Evolutionary conservation across 192 early-diverging fungal genomes (phyloP).

Genomic region (Phycomyces nitens): DNA sequence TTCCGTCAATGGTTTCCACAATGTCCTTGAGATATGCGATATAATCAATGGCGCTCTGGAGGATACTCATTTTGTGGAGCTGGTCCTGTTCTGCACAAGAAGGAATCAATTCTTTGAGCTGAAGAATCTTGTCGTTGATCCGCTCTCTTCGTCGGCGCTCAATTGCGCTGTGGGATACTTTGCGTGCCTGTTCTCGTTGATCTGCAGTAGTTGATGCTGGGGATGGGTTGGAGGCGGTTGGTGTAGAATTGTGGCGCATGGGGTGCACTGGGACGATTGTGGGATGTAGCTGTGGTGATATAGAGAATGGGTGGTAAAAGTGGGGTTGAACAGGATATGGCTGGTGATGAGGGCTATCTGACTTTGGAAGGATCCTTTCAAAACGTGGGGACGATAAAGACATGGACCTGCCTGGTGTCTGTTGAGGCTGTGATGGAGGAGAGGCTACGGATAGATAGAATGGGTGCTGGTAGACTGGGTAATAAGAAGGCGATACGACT

Average conservation of each 20-base stretch:
- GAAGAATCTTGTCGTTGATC: conserved; percentile 79
- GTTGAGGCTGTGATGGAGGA: conserved; percentile 6
- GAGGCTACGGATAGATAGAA: conserved; percentile 6
- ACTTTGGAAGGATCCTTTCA: conserved; percentile 6
- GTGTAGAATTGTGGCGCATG: conserved; percentile 5
- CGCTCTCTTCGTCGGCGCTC: conserved; percentile 81
- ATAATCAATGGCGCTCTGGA: conserved; percentile 72
- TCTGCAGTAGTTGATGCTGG: conserved; percentile 32
- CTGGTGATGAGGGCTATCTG: background rate
- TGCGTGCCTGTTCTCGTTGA: conserved; percentile 67
- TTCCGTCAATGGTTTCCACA: conserved; percentile 21
- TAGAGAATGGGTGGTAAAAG: conserved; percentile 3
- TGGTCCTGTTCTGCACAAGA: conserved; percentile 59
- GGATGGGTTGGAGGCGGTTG: background rate
- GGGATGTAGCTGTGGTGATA: conserved; percentile 18
- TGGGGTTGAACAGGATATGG: background rate
- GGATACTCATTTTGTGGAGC: conserved; percentile 68
- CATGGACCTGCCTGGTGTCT: background rate
- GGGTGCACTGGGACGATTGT: background rate
- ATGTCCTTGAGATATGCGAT: conserved; percentile 53
- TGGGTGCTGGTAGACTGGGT: conserved; percentile 22
- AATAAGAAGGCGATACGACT: conserved; percentile 11
- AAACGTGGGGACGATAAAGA: background rate
- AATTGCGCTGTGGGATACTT: conserved; percentile 79
- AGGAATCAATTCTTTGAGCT: conserved; percentile 73